These are phyloP conservation scores for Arxiozyma slooffiae DNA, from an alignment of 1,139 yeast species.

Conservation along the genomic window DNA sequence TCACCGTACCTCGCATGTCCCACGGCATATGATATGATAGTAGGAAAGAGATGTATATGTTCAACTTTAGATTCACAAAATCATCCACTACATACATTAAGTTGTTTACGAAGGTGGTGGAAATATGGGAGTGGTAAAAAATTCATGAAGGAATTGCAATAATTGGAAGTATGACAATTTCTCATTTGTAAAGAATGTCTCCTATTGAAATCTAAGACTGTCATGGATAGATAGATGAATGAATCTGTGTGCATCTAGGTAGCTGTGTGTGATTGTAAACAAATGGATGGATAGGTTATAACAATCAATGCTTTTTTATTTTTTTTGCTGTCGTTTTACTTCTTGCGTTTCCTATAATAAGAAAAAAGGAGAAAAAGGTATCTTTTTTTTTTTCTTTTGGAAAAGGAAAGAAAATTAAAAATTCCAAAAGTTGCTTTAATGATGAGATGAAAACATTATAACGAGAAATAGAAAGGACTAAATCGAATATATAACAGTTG, in stretches of 20 bases:
- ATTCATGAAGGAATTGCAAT: conserved; percentile 23
- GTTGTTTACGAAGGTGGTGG: conserved; percentile 87
- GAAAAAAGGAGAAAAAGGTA: too few species aligned
- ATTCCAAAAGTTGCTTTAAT: too few species aligned
- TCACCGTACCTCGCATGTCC: conserved; percentile 82
- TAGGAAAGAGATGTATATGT: conserved; percentile 65
- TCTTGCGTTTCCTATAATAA: neutral
- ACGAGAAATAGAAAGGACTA: neutral
- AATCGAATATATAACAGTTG: too few species aligned
- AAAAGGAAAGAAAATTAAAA: neutral
- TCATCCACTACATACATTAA: conserved; percentile 51
- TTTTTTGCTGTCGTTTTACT: too few species aligned
- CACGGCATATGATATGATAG: conserved; percentile 38
- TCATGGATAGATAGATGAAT: too few species aligned
- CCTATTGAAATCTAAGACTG: neutral
- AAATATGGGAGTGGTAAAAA: conserved; percentile 45
- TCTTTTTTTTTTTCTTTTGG: neutral
- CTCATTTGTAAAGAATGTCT: too few species aligned
- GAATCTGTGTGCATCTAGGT: too few species aligned
- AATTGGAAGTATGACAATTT: too few species aligned
- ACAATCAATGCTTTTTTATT: too few species aligned
- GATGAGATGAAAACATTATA: neutral
- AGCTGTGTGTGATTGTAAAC: too few species aligned
- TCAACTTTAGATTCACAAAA: conserved; percentile 38
- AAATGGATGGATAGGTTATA: neutral